phyloP scores from a whole-genome alignment of 768 basidiomycete genomes.

The Panaeolus papilionaceus region DNA sequence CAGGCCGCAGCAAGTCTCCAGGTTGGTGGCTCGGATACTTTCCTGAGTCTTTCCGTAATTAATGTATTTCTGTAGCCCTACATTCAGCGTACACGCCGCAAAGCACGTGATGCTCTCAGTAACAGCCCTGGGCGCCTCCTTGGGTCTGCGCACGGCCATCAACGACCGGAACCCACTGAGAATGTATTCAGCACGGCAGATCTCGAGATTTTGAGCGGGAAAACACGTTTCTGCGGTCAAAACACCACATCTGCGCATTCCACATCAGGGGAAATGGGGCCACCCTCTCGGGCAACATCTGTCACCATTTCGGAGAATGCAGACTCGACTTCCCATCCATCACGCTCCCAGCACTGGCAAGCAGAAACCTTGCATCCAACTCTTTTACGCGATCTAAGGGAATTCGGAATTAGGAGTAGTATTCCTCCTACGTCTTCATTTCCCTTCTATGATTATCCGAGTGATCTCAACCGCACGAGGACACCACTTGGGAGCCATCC shows the following conservation, averaged over 20 bases:
- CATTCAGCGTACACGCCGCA: slow-evolving; percentile 46
- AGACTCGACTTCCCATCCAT: slow-evolving; percentile 20
- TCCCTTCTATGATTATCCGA: slow-evolving; percentile 26
- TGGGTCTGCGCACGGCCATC: slow-evolving; percentile 20
- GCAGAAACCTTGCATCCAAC: slow-evolving; percentile 48
- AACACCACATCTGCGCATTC: slow-evolving; percentile 21
- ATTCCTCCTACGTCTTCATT: slow-evolving; percentile 19
- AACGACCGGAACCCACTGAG: slow-evolving; percentile 33
- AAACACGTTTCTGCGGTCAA: slow-evolving; percentile 39
- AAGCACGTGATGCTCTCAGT: slow-evolving; percentile 49
- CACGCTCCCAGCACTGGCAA: slow-evolving; percentile 7
- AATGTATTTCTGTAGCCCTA: slow-evolving; percentile 22
- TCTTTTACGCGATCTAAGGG: slow-evolving; percentile 61
- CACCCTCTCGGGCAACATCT: slow-evolving; percentile 30
- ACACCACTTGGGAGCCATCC: slow-evolving; percentile 1
- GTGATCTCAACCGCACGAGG: slow-evolving; percentile 16
- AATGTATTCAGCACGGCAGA: slow-evolving; percentile 39
- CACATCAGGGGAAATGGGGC: slow-evolving; percentile 14
- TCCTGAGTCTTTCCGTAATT: background rate
- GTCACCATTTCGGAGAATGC: slow-evolving; percentile 31
- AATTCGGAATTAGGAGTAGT: slow-evolving; percentile 31
- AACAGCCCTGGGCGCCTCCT: slow-evolving; percentile 27
- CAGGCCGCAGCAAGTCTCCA: slow-evolving; percentile 52
- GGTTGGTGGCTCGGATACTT: slow-evolving; percentile 32
- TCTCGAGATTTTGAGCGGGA: slow-evolving; percentile 62